Conservation (phyloP, 164 flowering plant genomes). For the Aristolochia fimbriata region DNA sequence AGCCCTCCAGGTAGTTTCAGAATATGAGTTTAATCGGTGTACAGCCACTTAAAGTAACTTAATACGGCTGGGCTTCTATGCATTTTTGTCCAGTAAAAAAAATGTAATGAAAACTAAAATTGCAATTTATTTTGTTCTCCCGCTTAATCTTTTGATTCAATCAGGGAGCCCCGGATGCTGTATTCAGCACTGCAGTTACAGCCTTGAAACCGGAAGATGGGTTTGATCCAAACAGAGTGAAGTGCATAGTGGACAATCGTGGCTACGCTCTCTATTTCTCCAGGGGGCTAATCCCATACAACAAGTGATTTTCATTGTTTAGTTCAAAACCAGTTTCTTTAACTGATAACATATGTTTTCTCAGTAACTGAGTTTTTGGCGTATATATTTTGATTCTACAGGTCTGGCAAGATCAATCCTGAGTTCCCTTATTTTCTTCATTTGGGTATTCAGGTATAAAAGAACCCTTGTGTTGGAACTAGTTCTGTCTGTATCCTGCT, state of each 20-base stretch:
- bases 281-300: constrained; percentile 82
- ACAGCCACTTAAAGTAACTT: too few relatives aligned
- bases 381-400: constrained; percentile 13
- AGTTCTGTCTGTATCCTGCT: too few relatives aligned
- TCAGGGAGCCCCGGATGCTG: constrained; percentile 93
- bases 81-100: too few relatives aligned
- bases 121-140: not conserved
- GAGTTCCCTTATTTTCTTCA: constrained; percentile 83
- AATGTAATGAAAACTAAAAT: too few relatives aligned
- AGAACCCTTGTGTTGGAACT: not conserved
- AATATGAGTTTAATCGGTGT: not conserved
- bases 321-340: constrained; percentile 1
- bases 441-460: constrained; percentile 88
- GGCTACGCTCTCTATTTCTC: constrained; percentile 97
- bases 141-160: constrained; percentile 1
- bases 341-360: not conserved
- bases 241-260: constrained; percentile 76
- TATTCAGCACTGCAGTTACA: constrained; percentile 97
- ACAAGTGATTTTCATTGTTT: constrained; percentile 47
- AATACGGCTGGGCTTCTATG: too few relatives aligned
- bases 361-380: not conserved
- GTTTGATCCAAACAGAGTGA: constrained; percentile 82
- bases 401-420: constrained; percentile 78
- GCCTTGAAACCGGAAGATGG: constrained; percentile 84
- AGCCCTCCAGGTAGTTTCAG: constrained; percentile 64